These are phyloP conservation scores for Chrysosporium keratinophilum DNA, from an alignment of 2,329 filamentous ascomycete species.

Conservation along the genomic window DNA sequence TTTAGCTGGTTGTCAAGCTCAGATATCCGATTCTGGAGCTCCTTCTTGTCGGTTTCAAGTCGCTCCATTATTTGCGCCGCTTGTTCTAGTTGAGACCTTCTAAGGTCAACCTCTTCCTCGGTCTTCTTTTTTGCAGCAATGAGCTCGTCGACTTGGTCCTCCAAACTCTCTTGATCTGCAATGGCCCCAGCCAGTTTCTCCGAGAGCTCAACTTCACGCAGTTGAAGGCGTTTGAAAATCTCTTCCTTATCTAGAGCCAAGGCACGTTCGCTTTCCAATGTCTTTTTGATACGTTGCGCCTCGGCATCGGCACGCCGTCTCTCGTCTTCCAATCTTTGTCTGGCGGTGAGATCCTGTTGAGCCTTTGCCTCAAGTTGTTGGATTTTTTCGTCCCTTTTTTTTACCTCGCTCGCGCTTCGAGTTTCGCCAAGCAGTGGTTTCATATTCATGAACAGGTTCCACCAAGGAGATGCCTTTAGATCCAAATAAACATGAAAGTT, in stretches of 20 bases:
- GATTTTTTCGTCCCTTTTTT: constrained; percentile 90
- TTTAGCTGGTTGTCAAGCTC: constrained; percentile 61
- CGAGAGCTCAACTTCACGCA: constrained; percentile 79
- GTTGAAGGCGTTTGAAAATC: constrained; percentile 91
- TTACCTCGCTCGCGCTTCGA: constrained; percentile 82
- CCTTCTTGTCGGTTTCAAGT: constrained; percentile 75
- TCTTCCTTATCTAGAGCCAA: constrained; percentile 96
- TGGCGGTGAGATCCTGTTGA: constrained; percentile 61
- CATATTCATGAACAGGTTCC: constrained; percentile 90
- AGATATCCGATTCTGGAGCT: constrained; percentile 56
- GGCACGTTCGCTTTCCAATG: constrained; percentile 89
- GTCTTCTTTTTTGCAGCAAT: constrained; percentile 80
- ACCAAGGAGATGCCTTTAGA: constrained; percentile 90
- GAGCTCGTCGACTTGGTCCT: constrained; percentile 84
- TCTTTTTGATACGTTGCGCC: constrained; percentile 81
- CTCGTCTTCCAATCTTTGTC: constrained; percentile 79
- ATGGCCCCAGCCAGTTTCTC: constrained; percentile 89
- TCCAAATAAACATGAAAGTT: constrained; percentile 90
- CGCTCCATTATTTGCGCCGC: constrained; percentile 77
- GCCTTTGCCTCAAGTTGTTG: constrained; percentile 75
- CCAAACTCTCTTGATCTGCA: constrained; percentile 85
- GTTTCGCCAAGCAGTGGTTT: constrained; percentile 88
- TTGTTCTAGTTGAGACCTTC: constrained; percentile 76
- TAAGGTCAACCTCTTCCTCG: constrained; percentile 71
- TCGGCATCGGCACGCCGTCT: constrained; percentile 77